A percentile compares a stretch with the other conserved stretches of the same genome.
phyloP scores from a whole-genome alignment of 148 eudicot genomes.

The Cornus florida region DNA sequence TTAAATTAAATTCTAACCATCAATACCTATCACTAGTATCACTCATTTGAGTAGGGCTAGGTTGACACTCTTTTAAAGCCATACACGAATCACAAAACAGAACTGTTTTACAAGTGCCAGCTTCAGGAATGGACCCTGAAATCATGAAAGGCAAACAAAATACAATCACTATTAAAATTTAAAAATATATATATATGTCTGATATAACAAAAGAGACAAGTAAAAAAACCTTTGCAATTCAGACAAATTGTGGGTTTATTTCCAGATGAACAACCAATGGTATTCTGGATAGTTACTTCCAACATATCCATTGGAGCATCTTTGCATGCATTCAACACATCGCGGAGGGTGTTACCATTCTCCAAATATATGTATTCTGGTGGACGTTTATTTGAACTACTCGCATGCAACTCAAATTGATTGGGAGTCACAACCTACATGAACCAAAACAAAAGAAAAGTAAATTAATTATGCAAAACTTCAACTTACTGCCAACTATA shows the following conservation, averaged over 20 bases:
- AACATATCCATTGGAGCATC: constrained; percentile 31
- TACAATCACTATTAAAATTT: background rate
- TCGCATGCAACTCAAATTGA: constrained; percentile 78
- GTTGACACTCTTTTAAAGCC: constrained; percentile 26
- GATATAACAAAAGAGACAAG: constrained; percentile 1
- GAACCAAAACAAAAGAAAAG: background rate
- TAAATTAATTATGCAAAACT: background rate
- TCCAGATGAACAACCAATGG: constrained; percentile 32
- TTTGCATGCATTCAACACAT: constrained; percentile 67
- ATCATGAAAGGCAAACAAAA: background rate
- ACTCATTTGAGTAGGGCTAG: constrained; percentile 28
- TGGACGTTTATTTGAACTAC: constrained; percentile 76
- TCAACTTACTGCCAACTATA: background rate
- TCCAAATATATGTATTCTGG: constrained; percentile 77
- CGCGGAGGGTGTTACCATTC: constrained; percentile 67
- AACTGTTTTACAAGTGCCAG: constrained; percentile 31
- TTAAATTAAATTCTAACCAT: constrained; percentile 4
- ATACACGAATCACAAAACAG: constrained; percentile 52
- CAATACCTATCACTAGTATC: constrained; percentile 45
- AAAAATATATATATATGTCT: background rate
- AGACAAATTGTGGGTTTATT: constrained; percentile 35
- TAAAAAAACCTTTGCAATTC: constrained; percentile 56
- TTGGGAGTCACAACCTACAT: constrained; percentile 67
- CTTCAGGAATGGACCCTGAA: constrained; percentile 47
- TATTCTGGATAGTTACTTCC: constrained; percentile 36